phyloP scores from a whole-genome alignment of 2,329 filamentous ascomycete species.

The Orbilia ellipsospora region DNA sequence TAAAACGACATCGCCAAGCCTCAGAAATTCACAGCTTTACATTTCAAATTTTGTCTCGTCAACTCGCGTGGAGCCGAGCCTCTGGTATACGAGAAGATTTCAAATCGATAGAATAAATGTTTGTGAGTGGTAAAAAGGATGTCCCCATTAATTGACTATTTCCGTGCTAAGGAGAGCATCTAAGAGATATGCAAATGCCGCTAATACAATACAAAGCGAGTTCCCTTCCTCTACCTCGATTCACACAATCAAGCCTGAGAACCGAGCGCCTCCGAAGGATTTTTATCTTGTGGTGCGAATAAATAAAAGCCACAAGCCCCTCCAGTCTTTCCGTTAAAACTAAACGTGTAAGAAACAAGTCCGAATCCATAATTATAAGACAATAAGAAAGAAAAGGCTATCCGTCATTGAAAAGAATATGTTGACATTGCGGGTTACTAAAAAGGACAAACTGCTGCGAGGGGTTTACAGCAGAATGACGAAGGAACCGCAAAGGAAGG shows the following conservation, averaged over 20 bases:
- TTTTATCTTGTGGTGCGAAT: conserved; percentile 12
- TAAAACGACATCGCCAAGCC: too few relatives aligned
- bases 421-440: conserved; percentile 9
- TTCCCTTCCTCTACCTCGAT: conserved; percentile 10
- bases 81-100: too few relatives aligned
- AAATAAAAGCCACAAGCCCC: conserved; percentile 18
- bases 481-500: conserved; percentile 45
- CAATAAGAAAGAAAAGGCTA: conserved; percentile 32
- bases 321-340: conserved; percentile 21
- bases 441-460: neutral
- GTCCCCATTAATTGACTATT: conserved; percentile 29
- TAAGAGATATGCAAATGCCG: conserved; percentile 41
- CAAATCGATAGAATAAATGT: too few relatives aligned
- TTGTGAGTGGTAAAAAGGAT: conserved; percentile 2
- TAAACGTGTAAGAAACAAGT: conserved; percentile 1
- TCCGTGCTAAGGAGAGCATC: conserved; percentile 27
- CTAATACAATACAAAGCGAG: conserved; percentile 35
- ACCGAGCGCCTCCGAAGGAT: conserved; percentile 15
- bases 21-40: neutral
- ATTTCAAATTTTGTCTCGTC: too few relatives aligned
- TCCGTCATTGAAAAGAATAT: conserved; percentile 45
- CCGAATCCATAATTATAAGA: conserved; percentile 37
- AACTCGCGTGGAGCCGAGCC: too few relatives aligned
- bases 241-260: neutral
- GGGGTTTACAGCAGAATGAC: conserved; percentile 36